phyloP scores from a whole-genome alignment of 495 filamentous ascomycete species.

The Platismatia glauca region DNA sequence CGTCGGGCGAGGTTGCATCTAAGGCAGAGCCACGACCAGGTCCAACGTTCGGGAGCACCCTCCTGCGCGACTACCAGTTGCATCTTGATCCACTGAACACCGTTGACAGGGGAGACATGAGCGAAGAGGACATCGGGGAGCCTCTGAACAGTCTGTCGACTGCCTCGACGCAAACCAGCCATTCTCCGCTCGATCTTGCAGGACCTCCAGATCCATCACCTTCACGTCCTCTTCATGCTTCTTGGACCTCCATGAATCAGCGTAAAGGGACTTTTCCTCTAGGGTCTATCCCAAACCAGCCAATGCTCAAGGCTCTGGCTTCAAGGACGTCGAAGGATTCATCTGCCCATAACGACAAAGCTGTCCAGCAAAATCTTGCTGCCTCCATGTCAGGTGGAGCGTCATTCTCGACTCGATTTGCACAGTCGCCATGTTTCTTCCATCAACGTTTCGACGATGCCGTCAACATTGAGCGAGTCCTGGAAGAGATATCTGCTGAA shows the following conservation, averaged over 20 bases:
- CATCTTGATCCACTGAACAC: constrained; percentile 29
- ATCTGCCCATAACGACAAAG: constrained; percentile 37
- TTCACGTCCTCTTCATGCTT: constrained; percentile 28
- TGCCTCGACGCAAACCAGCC: constrained; percentile 25
- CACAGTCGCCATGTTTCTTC: constrained; percentile 94
- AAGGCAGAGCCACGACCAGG: constrained; percentile 1
- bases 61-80: constrained; percentile 27
- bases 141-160: constrained; percentile 21
- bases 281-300: constrained; percentile 64
- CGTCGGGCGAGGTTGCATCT: background rate
- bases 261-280: constrained; percentile 56
- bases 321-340: constrained; percentile 55
- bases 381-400: constrained; percentile 54
- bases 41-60: constrained; percentile 24
- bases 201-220: constrained; percentile 25
- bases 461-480: constrained; percentile 86
- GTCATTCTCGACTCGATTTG: constrained; percentile 52
- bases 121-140: constrained; percentile 23
- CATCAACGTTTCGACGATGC: constrained; percentile 93
- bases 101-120: constrained; percentile 15
- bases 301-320: constrained; percentile 79
- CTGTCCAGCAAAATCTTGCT: constrained; percentile 50
- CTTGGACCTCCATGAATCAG: constrained; percentile 42
- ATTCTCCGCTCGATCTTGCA: constrained; percentile 27
- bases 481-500: constrained; percentile 79